phyloP scores from a whole-genome alignment of 352 stramenopile genomes.

The Blastocystis hominis region DNA sequence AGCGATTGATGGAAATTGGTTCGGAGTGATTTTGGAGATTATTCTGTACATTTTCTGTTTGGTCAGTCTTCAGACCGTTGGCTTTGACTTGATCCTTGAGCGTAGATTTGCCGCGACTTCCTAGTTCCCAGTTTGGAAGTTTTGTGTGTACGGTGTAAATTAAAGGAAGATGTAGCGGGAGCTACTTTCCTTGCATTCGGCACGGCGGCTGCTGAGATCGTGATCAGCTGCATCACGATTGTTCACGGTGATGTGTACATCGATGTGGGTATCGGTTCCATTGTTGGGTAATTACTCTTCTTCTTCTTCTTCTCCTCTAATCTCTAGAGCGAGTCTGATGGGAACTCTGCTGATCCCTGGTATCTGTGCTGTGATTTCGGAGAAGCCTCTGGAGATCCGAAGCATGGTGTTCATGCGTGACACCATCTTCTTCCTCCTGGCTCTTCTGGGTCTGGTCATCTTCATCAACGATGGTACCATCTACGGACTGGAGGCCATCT shows the following conservation, averaged over 20 bases:
- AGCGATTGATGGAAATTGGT: conserved; percentile 32
- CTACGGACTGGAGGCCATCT: not conserved
- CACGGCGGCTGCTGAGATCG: conserved; percentile 31
- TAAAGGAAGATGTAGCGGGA: conserved; percentile 55
- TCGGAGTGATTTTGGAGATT: conserved; percentile 38
- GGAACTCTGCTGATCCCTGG: conserved; percentile 13
- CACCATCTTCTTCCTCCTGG: not conserved
- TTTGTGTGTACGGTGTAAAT: conserved; percentile 35
- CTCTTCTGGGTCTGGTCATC: not conserved
- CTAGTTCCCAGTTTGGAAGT: conserved; percentile 51
- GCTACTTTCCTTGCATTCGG: conserved; percentile 47
- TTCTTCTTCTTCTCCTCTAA: not conserved
- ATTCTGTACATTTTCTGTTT: conserved; percentile 39
- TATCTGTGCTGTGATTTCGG: not conserved
- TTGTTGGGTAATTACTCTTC: conserved; percentile 48
- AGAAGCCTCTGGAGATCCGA: not conserved
- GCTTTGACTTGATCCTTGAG: not conserved
- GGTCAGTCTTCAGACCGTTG: not conserved
- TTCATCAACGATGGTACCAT: conserved; percentile 2
- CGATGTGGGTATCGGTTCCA: conserved; percentile 54
- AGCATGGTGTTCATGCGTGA: not conserved
- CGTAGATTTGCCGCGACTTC: conserved; percentile 45
- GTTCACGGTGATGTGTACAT: conserved; percentile 46
- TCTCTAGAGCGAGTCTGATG: not conserved
- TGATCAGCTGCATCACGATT: conserved; percentile 55